Evolutionary conservation across 2,329 filamentous ascomycete species (phyloP).

Genomic region (Amphichorda felina): DNA sequence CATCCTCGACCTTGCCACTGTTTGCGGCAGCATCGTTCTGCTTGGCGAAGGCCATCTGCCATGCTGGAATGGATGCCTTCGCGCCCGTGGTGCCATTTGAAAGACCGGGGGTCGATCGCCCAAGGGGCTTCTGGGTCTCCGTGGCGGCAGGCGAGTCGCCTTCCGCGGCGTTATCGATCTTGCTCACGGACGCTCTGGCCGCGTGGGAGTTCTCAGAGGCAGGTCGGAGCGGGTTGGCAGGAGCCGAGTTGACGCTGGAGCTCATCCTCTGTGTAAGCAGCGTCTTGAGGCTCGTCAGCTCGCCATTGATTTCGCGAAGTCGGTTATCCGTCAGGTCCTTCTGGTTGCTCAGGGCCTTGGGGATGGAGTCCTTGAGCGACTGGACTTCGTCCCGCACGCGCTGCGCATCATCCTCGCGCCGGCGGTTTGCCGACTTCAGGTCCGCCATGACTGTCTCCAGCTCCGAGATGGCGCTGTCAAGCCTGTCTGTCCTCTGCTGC

Average conservation of each 20-base stretch:
- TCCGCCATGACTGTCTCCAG: conserved; percentile 75
- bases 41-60: conserved; percentile 64
- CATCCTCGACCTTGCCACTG: conserved; percentile 1
- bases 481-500: conserved; percentile 66
- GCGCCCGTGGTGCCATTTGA: conserved; percentile 25
- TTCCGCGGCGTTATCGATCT: neutral
- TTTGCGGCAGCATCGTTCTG: conserved; percentile 19
- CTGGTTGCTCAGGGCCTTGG: conserved; percentile 78
- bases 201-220: conserved; percentile 21
- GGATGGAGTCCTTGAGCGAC: conserved; percentile 71
- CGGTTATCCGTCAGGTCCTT: conserved; percentile 73
- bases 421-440: conserved; percentile 68
- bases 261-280: conserved; percentile 58
- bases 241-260: conserved; percentile 14
- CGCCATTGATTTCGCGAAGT: conserved; percentile 72
- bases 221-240: conserved; percentile 13
- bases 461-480: conserved; percentile 72
- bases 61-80: conserved; percentile 64
- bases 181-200: conserved; percentile 6
- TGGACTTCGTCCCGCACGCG: conserved; percentile 79
- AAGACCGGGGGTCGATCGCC: neutral
- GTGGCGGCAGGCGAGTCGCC: neutral
- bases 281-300: conserved; percentile 87
- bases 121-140: conserved; percentile 4
- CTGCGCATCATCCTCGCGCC: conserved; percentile 79